Percentiles rank a stretch among this genome's conserved stretches.
Evolutionary conservation across 1,284 basidiomycete genomes (phyloP).

Genomic region (Gymnopus androsaceus): DNA sequence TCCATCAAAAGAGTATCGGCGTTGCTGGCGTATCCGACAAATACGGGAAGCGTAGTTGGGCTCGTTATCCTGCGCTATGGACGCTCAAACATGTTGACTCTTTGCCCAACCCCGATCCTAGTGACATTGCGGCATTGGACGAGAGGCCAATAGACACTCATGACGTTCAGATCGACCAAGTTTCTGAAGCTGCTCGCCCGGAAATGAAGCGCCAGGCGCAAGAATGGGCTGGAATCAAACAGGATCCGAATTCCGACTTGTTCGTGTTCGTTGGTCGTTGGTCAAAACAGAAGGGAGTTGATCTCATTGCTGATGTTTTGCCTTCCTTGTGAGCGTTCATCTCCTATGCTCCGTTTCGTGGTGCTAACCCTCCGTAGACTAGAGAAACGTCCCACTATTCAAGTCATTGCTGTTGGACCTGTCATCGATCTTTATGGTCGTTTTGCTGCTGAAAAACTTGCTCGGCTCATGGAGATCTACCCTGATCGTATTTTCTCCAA

Average conservation of each 20-base stretch:
- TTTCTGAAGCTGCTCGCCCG: constrained; percentile 85
- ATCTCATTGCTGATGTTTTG: constrained; percentile 93
- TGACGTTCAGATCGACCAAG: constrained; percentile 76
- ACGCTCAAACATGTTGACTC: constrained; percentile 94
- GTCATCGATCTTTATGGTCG: constrained; percentile 94
- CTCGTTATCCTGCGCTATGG: constrained; percentile 92
- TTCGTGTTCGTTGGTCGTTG: constrained; percentile 96
- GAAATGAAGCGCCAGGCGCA: constrained; percentile 89
- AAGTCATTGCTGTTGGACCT: constrained; percentile 86
- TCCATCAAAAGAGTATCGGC: constrained; percentile 89
- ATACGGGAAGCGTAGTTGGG: constrained; percentile 94
- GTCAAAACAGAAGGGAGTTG: constrained; percentile 96
- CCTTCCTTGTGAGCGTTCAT: constrained; percentile 66
- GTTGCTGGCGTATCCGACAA: constrained; percentile 96
- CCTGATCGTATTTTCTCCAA: constrained; percentile 91
- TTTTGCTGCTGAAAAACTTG: constrained; percentile 91
- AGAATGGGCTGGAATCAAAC: constrained; percentile 90
- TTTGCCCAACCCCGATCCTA: constrained; percentile 89
- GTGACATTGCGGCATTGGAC: constrained; percentile 89
- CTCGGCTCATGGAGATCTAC: constrained; percentile 90
- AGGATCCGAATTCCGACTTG: constrained; percentile 85
- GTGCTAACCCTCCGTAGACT: constrained; percentile 45
- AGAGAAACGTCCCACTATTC: constrained; percentile 83
- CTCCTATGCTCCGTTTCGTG: constrained; percentile 29
- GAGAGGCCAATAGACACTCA: constrained; percentile 72